phyloP scores from a whole-genome alignment of 1,139 yeast genomes.

The Hyphopichia buzzinii region DNA sequence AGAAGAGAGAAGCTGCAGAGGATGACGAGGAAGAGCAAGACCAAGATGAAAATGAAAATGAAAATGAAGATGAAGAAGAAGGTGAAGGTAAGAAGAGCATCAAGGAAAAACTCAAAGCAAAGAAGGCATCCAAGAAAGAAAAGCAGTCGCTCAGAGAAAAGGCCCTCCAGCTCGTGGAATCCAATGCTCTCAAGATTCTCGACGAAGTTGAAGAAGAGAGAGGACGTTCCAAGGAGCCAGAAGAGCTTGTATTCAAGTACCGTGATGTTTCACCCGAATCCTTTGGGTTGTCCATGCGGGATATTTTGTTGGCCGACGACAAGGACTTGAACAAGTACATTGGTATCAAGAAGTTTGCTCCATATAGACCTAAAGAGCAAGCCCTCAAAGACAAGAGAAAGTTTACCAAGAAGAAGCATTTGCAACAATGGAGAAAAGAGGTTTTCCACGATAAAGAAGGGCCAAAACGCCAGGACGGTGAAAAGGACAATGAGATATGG shows the following conservation, averaged over 20 bases:
- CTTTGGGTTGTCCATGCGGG: slow-evolving; percentile 82
- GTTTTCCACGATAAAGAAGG: slow-evolving; percentile 71
- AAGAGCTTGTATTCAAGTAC: slow-evolving; percentile 65
- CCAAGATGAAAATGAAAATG: slow-evolving; percentile 31
- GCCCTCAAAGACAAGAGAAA: slow-evolving; percentile 79
- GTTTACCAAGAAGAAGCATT: slow-evolving; percentile 75
- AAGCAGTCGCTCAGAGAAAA: slow-evolving; percentile 58
- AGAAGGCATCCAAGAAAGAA: slow-evolving; percentile 61
- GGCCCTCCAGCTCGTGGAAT: slow-evolving; percentile 70
- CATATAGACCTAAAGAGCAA: slow-evolving; percentile 77
- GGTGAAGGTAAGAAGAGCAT: slow-evolving; percentile 42
- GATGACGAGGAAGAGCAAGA: slow-evolving; percentile 18
- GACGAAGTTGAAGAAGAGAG: slow-evolving; percentile 69
- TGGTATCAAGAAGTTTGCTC: slow-evolving; percentile 90
- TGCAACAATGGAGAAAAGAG: slow-evolving; percentile 87
- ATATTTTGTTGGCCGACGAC: slow-evolving; percentile 88
- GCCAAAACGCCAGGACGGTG: slow-evolving; percentile 38
- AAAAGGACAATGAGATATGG: slow-evolving; percentile 37
- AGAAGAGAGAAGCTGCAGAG: slow-evolving; percentile 19
- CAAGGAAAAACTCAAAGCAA: slow-evolving; percentile 51
- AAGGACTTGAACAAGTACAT: slow-evolving; percentile 76
- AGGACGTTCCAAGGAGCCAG: slow-evolving; percentile 44
- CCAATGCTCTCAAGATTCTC: slow-evolving; percentile 40
- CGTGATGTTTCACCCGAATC: slow-evolving; percentile 95
- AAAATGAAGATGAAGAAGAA: slow-evolving; percentile 28